These are phyloP conservation scores for Blastocystis sp. DNA, from an alignment of 352 stramenopile species.

Conservation along the genomic window DNA sequence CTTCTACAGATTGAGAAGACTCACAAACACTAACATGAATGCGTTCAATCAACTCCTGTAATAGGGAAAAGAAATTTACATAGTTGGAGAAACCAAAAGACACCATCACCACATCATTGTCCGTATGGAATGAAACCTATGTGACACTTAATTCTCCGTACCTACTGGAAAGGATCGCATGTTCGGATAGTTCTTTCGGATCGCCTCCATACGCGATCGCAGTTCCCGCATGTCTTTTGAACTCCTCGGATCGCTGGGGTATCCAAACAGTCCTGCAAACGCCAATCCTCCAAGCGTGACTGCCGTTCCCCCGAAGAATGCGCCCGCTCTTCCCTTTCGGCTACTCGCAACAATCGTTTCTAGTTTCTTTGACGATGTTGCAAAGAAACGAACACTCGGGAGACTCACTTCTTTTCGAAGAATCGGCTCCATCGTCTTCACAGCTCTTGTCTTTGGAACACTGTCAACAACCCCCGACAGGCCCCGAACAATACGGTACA, in stretches of 20 bases:
- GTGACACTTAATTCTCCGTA: background rate
- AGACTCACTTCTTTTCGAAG: background rate
- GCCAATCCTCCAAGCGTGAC: constrained; percentile 4
- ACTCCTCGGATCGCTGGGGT: background rate
- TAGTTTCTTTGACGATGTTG: background rate
- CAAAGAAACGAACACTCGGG: background rate
- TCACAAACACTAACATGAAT: background rate
- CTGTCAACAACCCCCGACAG: background rate
- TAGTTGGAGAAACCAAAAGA: constrained; percentile 34
- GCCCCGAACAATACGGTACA: background rate
- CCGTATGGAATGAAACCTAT: background rate
- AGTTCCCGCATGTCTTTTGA: background rate
- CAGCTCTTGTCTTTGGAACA: background rate
- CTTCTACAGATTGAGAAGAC: background rate
- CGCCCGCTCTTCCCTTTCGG: background rate
- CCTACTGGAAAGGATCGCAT: background rate
- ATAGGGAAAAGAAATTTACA: constrained; percentile 21
- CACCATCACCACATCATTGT: constrained; percentile 29
- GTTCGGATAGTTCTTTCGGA: constrained; percentile 39
- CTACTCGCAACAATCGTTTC: background rate
- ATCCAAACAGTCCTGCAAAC: constrained; percentile 3
- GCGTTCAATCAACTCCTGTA: background rate
- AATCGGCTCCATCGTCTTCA: background rate
- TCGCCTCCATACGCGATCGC: background rate
- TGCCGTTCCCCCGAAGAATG: background rate